phyloP scores from a whole-genome alignment of 192 early-diverging fungal species.

The Backusella morwellensis region DNA sequence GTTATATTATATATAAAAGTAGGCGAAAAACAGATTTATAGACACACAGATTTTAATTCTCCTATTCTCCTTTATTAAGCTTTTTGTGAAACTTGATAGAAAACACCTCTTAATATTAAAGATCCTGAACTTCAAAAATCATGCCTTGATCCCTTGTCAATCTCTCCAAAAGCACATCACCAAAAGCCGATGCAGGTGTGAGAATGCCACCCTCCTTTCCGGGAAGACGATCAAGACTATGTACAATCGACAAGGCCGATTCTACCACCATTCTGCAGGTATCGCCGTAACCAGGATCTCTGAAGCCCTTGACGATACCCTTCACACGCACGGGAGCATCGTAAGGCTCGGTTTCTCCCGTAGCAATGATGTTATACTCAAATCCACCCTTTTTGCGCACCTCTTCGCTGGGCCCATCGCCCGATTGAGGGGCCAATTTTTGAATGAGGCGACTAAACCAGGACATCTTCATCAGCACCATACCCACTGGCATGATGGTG shows the following conservation, averaged over 20 bases:
- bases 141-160: constrained; percentile 55
- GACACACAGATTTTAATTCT: not conserved
- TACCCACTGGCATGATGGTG: constrained; percentile 32
- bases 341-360: constrained; percentile 43
- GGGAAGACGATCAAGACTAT: constrained; percentile 51
- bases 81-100: not conserved
- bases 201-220: constrained; percentile 67
- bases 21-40: not conserved
- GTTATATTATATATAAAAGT: not conserved
- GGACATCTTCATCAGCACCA: constrained; percentile 41
- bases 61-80: not conserved
- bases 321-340: constrained; percentile 39
- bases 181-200: constrained; percentile 79
- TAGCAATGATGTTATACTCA: constrained; percentile 47
- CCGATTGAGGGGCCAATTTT: constrained; percentile 60
- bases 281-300: constrained; percentile 85
- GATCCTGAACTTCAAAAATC: constrained; percentile 23
- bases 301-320: constrained; percentile 45
- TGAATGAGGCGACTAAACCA: constrained; percentile 46
- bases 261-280: constrained; percentile 78
- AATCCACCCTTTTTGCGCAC: constrained; percentile 50
- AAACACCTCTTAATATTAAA: not conserved
- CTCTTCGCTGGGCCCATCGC: constrained; percentile 67
- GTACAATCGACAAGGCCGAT: constrained; percentile 69
- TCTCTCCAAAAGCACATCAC: constrained; percentile 62